Evolutionary conservation across 2,329 filamentous ascomycete species (phyloP), one percentile per base, ranked within the genome.

Genomic region (Aspergillus vadensis): DNA sequence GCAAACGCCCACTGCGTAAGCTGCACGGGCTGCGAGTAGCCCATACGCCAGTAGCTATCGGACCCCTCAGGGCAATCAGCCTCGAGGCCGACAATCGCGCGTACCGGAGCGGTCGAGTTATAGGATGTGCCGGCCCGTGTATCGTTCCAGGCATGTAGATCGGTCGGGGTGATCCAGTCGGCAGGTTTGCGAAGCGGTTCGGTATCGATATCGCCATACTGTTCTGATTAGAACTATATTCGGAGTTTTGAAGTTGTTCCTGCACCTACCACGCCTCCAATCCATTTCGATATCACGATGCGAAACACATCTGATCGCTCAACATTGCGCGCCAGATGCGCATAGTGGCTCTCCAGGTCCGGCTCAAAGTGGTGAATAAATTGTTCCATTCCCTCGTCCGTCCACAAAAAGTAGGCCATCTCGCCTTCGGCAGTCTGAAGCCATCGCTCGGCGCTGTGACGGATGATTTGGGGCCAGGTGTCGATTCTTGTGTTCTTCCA

Each of bases 381-480:
- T 38, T 67, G 63, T 3, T 62, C 52, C 23, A 73, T 68, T 2
- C 72, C 73, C 2, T 68, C 67, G 30, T 75, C 73, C 14, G 71
- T 68, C 73, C 73, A 75, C n/a, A 75, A 61, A 50, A 75, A 67
- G 48, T 74, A 75, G 1, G 73, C 71, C 68, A 74, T 72, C 65
- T 58, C 7, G 62, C 64, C 55, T 8, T 67, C 61, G 4, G 69
- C 66, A 5, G 61, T 62, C 9, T 55, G 25, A 36, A 75, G 63
- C 73, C 73, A 75, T 53, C 60, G 63, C 51, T 75, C 72, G 1
- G 70, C 66, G 50, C 69, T 69, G 9, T 61, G 52, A 5, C 65
- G 66, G 5, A 70, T 65, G 17, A 61, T 56, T 8, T 65, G 61
- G 0, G 70, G 63, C 72, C 71, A 75, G 3, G 65, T 66, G 43